phyloP scores from a whole-genome alignment of 345 rosid species.

The Gossypioides kirkii region DNA sequence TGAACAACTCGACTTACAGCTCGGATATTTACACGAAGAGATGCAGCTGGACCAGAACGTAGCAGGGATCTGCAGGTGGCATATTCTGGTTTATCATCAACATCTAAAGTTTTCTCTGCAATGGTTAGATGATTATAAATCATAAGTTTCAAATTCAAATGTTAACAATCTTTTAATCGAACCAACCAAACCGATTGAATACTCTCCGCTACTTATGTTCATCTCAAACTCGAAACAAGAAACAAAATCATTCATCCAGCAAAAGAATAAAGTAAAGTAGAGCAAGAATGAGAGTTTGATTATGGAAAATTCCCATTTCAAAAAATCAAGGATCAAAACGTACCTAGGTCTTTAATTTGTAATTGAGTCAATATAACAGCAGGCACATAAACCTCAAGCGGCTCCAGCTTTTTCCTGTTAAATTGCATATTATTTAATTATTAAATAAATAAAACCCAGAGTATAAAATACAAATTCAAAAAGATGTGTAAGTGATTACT shows the following conservation, averaged over 20 bases:
- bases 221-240: not conserved
- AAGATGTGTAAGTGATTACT: slow-evolving; percentile 13
- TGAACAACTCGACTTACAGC: slow-evolving; percentile 45
- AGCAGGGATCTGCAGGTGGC: slow-evolving; percentile 46
- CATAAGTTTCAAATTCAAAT: not conserved
- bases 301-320: not conserved
- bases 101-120: slow-evolving; percentile 46
- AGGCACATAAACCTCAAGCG: slow-evolving; percentile 71
- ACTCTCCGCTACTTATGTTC: no score
- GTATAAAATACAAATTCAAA: not conserved
- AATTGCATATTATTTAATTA: slow-evolving; percentile 5
- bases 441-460: not conserved
- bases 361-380: slow-evolving; percentile 69
- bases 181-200: no score
- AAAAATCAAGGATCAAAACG: not conserved
- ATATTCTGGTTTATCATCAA: slow-evolving; percentile 63
- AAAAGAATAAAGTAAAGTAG: not conserved
- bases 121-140: slow-evolving; percentile 10
- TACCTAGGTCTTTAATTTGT: slow-evolving; percentile 75
- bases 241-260: not conserved
- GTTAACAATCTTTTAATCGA: no score
- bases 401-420: slow-evolving; percentile 79
- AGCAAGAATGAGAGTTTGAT: not conserved
- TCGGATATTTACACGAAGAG: slow-evolving; percentile 68
- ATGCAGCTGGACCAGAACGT: slow-evolving; percentile 78